Evolutionary conservation across 2,329 filamentous ascomycete genomes (phyloP).

Genomic region (Cercospora canescens): DNA sequence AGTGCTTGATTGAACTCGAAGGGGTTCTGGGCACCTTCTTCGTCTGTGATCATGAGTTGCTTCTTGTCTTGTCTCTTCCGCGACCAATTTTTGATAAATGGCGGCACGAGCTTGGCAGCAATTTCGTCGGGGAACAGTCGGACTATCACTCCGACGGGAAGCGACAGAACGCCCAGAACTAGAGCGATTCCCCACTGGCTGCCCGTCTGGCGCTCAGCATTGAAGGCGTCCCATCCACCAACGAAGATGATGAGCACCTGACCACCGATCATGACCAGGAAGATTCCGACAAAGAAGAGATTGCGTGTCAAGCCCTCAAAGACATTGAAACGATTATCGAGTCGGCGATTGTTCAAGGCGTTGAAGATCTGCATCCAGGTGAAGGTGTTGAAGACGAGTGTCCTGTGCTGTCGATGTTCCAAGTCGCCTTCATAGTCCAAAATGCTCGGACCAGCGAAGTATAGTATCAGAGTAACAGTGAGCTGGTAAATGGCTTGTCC

Average conservation of each 20-base stretch:
- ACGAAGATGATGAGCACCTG: constrained; percentile 90
- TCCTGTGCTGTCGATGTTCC: constrained; percentile 61
- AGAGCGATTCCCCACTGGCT: constrained; percentile 86
- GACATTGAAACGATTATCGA: constrained; percentile 95
- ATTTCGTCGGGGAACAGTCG: constrained; percentile 78
- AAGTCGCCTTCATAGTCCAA: constrained; percentile 53
- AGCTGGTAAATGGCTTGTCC: constrained; percentile 91
- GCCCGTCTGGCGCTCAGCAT: constrained; percentile 68
- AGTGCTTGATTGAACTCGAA: constrained; percentile 68
- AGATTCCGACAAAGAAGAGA: constrained; percentile 86
- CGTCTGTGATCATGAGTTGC: constrained; percentile 45
- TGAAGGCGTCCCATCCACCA: constrained; percentile 73
- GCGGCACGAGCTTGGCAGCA: constrained; percentile 47
- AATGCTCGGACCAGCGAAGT: constrained; percentile 68
- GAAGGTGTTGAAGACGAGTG: constrained; percentile 95
- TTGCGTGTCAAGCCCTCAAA: constrained; percentile 86
- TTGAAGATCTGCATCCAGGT: constrained; percentile 99
- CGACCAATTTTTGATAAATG: constrained; percentile 39
- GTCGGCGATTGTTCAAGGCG: constrained; percentile 91
- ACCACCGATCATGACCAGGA: constrained; percentile 80
- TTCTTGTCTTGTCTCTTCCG: constrained; percentile 43
- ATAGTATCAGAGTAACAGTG: constrained; percentile 73
- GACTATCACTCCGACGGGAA: constrained; percentile 79
- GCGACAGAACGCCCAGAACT: constrained; percentile 77
- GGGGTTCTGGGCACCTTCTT: constrained; percentile 31